These are phyloP conservation scores for Pulveroboletus ravenelii DNA, from an alignment of 768 basidiomycete species.

Conservation along the genomic window DNA sequence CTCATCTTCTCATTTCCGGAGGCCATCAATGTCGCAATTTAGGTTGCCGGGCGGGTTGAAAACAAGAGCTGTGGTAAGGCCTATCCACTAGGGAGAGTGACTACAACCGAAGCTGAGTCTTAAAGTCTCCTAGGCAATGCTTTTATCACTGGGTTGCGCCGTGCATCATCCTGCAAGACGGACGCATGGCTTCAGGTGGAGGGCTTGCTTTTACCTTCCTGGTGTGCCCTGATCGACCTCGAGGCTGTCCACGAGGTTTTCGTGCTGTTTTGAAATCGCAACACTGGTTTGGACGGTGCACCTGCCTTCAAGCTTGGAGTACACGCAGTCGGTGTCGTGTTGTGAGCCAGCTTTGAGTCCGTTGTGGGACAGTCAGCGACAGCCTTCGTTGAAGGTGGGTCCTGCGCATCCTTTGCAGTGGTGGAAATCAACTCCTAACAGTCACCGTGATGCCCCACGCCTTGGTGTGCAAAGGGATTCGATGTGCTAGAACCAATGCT, in stretches of 20 bases:
- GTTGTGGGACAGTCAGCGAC: neutral
- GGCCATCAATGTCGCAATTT: slow-evolving; percentile 7
- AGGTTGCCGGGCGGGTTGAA: neutral
- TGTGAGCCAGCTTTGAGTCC: neutral
- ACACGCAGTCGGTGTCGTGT: neutral
- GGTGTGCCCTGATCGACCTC: slow-evolving; percentile 1
- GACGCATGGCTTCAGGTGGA: neutral
- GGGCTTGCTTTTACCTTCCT: neutral
- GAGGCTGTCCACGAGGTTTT: slow-evolving; percentile 13
- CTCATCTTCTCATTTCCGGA: slow-evolving; percentile 10
- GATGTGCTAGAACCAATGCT: neutral
- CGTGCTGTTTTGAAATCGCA: neutral
- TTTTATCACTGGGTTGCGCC: slow-evolving; percentile 2
- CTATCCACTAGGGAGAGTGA: neutral
- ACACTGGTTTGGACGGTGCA: neutral
- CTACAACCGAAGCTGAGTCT: neutral
- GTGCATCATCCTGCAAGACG: neutral
- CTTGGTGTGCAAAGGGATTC: neutral
- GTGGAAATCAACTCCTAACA: neutral
- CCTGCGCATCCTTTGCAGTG: neutral
- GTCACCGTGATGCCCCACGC: neutral
- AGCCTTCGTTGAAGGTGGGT: neutral
- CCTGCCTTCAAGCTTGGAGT: neutral
- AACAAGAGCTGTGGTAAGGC: neutral
- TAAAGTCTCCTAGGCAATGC: neutral